phyloP scores from a whole-genome alignment of 345 rosid species.

The Kernera saxatilis region DNA sequence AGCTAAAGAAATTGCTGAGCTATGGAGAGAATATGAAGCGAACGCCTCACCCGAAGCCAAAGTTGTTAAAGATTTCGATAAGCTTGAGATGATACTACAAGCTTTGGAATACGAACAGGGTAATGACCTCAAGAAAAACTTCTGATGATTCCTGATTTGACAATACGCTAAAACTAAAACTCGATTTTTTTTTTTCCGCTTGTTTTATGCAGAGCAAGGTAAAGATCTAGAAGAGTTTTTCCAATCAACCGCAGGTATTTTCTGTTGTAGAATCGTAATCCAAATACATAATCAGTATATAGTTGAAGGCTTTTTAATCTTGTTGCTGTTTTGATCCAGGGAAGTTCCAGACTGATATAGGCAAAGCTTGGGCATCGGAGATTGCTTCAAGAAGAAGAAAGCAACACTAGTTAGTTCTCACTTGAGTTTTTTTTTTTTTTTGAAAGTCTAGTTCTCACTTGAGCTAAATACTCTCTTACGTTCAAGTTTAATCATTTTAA shows the following conservation, averaged over 20 bases:
- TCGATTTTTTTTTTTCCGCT: not conserved
- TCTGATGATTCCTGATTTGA: not conserved
- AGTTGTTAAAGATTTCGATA: slow-evolving; percentile 92
- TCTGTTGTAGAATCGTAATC: not conserved
- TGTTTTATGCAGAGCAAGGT: slow-evolving; percentile 68
- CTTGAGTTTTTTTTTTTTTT: not conserved
- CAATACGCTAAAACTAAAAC: slow-evolving; percentile 19
- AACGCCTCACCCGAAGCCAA: slow-evolving; percentile 90
- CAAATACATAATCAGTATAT: not conserved
- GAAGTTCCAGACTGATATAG: slow-evolving; percentile 77
- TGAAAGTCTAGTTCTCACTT: not conserved
- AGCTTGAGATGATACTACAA: slow-evolving; percentile 95
- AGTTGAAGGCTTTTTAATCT: not conserved
- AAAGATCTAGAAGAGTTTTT: slow-evolving; percentile 90
- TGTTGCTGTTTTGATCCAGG: slow-evolving; percentile 41
- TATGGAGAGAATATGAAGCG: slow-evolving; percentile 92
- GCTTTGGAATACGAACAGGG: slow-evolving; percentile 93
- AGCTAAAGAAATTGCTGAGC: slow-evolving; percentile 69
- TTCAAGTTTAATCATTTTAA: not conserved
- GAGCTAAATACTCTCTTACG: not conserved
- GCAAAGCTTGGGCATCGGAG: slow-evolving; percentile 87
- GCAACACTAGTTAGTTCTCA: slow-evolving; percentile 17
- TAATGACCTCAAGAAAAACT: slow-evolving; percentile 22
- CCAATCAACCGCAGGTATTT: slow-evolving; percentile 76
- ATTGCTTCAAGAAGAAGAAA: slow-evolving; percentile 66